phyloP scores from a whole-genome alignment of 2,329 filamentous ascomycete species.

The Sclerotinia nivalis region DNA sequence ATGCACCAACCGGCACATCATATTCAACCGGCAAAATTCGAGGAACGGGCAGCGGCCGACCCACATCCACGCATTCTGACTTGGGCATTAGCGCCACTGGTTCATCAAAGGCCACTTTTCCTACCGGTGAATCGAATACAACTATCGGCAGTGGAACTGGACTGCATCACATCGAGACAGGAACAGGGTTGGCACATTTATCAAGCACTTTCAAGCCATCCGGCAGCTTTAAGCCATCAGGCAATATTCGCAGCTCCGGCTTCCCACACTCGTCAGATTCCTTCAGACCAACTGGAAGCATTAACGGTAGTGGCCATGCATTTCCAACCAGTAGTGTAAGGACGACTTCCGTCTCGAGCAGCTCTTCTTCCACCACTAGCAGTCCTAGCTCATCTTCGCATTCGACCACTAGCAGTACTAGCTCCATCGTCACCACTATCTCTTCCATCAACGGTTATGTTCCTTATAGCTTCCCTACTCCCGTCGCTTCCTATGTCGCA shows the following conservation, averaged over 20 bases:
- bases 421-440: conserved; percentile 6
- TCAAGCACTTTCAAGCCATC: background rate
- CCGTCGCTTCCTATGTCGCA: conserved; percentile 15
- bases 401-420: conserved; percentile 1
- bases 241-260: conserved; percentile 1
- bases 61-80: background rate
- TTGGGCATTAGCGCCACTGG: conserved; percentile 8
- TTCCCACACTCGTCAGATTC: conserved; percentile 8
- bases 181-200: background rate
- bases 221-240: background rate
- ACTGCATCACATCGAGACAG: background rate
- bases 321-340: background rate
- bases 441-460: conserved; percentile 12
- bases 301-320: background rate
- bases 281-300: background rate
- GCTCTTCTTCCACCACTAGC: background rate
- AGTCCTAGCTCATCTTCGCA: background rate
- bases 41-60: conserved; percentile 2
- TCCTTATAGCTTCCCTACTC: conserved; percentile 16
- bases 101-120: conserved; percentile 2
- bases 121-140: conserved; percentile 9
- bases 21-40: background rate
- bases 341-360: background rate
- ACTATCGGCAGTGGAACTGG: background rate
- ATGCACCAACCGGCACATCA: conserved; percentile 18